phyloP scores from a whole-genome alignment of 306 rosid genomes.

The Malus sieversii region DNA sequence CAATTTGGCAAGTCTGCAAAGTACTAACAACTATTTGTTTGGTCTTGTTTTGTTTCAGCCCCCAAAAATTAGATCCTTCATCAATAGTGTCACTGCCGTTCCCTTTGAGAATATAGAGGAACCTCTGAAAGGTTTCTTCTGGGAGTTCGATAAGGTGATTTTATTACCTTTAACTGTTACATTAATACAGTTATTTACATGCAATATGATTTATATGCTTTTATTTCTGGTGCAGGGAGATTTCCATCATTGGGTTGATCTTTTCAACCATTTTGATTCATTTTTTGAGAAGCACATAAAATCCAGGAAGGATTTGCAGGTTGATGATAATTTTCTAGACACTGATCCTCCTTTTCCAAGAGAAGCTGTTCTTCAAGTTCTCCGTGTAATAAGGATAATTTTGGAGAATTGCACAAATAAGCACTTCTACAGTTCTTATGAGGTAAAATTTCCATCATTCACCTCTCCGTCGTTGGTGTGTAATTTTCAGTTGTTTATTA shows the following conservation, averaged over 20 bases:
- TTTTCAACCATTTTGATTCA: slow-evolving; percentile 92
- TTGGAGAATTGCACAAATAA: slow-evolving; percentile 95
- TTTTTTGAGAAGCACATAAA: slow-evolving; percentile 89
- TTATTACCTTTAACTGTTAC: slow-evolving; percentile 18
- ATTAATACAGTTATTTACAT: slow-evolving; percentile 12
- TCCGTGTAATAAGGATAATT: slow-evolving; percentile 75
- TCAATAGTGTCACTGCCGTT: slow-evolving; percentile 65
- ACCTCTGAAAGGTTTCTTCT: slow-evolving; percentile 66
- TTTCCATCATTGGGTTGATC: slow-evolving; percentile 98
- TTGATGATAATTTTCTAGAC: slow-evolving; percentile 65
- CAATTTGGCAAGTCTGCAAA: background rate
- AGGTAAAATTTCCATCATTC: slow-evolving; percentile 39
- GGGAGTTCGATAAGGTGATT: slow-evolving; percentile 95
- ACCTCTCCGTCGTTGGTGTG: background rate
- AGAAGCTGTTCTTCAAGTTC: slow-evolving; percentile 89
- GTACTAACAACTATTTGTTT: slow-evolving; percentile 15
- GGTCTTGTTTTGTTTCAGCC: slow-evolving; percentile 58
- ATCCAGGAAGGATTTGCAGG: slow-evolving; percentile 86
- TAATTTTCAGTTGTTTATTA: background rate
- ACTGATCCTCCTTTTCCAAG: slow-evolving; percentile 85
- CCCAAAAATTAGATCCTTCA: slow-evolving; percentile 77
- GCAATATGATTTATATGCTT: slow-evolving; percentile 25
- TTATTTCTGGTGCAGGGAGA: slow-evolving; percentile 70
- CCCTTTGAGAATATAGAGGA: slow-evolving; percentile 86
- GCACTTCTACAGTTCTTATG: slow-evolving; percentile 90